A percentile compares a stretch with the other conserved stretches of the same genome.
Evolutionary conservation across 1,139 yeast species (phyloP).

Genomic region (Meyerozyma smithsonii): DNA sequence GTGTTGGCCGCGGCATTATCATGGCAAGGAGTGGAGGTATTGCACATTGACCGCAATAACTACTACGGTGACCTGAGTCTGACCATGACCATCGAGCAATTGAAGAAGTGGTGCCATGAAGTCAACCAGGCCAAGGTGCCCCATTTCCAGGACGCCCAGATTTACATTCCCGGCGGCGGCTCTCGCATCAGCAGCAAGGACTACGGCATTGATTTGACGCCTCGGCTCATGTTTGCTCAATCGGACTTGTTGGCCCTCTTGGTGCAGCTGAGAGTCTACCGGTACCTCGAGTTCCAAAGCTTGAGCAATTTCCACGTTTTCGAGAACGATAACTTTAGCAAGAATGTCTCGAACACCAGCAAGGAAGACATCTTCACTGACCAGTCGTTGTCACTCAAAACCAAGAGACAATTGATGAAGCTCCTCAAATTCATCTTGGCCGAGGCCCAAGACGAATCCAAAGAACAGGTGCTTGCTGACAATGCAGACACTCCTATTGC

Average conservation of each 20-base stretch:
- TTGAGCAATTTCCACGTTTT: slow-evolving; percentile 84
- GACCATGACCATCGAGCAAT: slow-evolving; percentile 79
- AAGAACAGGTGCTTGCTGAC: slow-evolving; percentile 47
- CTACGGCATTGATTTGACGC: slow-evolving; percentile 86
- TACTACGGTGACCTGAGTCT: slow-evolving; percentile 89
- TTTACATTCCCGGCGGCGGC: slow-evolving; percentile 64
- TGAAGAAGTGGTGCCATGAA: slow-evolving; percentile 72
- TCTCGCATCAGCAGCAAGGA: slow-evolving; percentile 58
- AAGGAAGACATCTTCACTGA: slow-evolving; percentile 94
- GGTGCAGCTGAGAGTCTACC: slow-evolving; percentile 79
- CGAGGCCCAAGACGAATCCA: slow-evolving; percentile 55
- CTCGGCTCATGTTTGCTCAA: slow-evolving; percentile 82
- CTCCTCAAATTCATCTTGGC: slow-evolving; percentile 80
- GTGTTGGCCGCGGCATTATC: slow-evolving; percentile 90
- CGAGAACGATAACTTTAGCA: slow-evolving; percentile 79
- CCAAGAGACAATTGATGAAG: slow-evolving; percentile 86
- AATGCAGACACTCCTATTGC: slow-evolving; percentile 54
- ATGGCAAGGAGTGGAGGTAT: slow-evolving; percentile 91
- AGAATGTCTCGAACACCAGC: slow-evolving; percentile 67
- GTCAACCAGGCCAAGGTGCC: slow-evolving; percentile 48
- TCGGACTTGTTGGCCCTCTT: slow-evolving; percentile 78
- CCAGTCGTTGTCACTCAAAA: slow-evolving; percentile 66
- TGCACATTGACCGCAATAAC: slow-evolving; percentile 78
- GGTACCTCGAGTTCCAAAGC: slow-evolving; percentile 89
- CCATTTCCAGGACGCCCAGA: slow-evolving; percentile 55